Evolutionary conservation across 768 basidiomycete species (phyloP), one percentile per base, ranked within the genome.

Genomic region (Auricularia cornea): DNA sequence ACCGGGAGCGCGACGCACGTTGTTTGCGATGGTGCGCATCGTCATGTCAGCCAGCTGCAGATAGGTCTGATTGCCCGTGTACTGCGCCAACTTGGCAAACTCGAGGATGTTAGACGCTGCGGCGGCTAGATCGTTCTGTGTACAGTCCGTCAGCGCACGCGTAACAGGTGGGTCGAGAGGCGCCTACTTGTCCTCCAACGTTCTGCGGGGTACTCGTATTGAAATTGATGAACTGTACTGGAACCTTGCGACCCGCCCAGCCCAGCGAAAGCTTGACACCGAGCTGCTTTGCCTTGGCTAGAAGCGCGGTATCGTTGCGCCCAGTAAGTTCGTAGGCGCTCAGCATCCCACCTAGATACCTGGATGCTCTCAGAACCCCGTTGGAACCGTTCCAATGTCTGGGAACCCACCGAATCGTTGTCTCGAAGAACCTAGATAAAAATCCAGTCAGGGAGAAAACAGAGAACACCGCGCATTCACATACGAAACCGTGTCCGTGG

Each of bases 21-120:
- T 68, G 26, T 68, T 65, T 48, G 80, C 81, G 56, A 89, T 83
- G 63, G 83, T 77, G 61, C 74, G 74, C 20, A 83, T 79, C 4
- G 86, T 74, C 52, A 77, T 78, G 60, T 83, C 77, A 2, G 80
- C 80, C 29, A 88, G 74, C 23, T 80, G 66, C 11, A 75, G 72
- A 68, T 88, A 90, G 0, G 83, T 89, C 60, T 81, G 75, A 63
- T 89, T 86, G 3, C 79, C 77, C 6, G 84, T 86, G 69, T 83
- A 78, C 63, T 83, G 74, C 44, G 84, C 81, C 54, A 84, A 72
- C 10, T 77, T 80, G 30, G 26, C 26, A 26, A 57, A 57, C 28
- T 57, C 54, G 54, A 57, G 23, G 26, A 57, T 30, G 54, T 57
- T 57, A 8, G 28, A n/a, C 16, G 26, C 54, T 4, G 54, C 54